Base-by-base conservation (phyloP, 1,139 yeast genomes). In the Pichiaceae sp. region DNA sequence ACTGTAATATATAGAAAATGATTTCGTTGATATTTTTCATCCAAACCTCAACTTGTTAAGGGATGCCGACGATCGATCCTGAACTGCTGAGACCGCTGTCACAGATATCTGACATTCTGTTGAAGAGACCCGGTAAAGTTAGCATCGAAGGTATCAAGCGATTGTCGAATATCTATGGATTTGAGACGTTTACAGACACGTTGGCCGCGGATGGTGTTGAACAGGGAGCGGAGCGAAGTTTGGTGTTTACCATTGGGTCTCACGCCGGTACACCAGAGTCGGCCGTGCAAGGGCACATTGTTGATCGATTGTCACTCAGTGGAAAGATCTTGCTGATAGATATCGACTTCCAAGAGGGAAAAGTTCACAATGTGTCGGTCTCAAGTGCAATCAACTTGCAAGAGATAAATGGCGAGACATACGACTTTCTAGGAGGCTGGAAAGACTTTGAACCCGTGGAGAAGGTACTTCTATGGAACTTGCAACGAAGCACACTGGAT, bases 321-420 rank as follows among this genome's bases (percentile, higher is more conserved):
- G 60, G 61, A 3, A 50, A 52, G 41, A 51, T 54, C n/a, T 39
- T 57, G 18, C 41, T 57, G 15, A 53, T 57, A 16, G 62, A 57
- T 39, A 52, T 56, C 29, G 62, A 57, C 41, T 53, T 53, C 38
- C 46, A 43, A 18, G 37, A 36, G 17, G 45, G 39, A 3, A 17
- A 30, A 2, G 56, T 50, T 14, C 39, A 39, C 23, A 44, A 42
- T 31, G 54, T 53, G 6, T 51, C 56, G 1, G 32, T 56, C 18
- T 53, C 57, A 11, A 47, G 53, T 36, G 60, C 59, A 21, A 44
- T 56, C 29, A 47, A 42, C 19, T 43, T 52, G 3, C 50, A 50
- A 32, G 38, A 46, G 16, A 46, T 52, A 23, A 48, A 46, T 24
- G 46, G 42, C 4, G 39, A 42, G 20, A 47, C 40, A 2, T 44